phyloP scores from a whole-genome alignment of 805 yeast genomes.

The Torulaspora delbrueckii region DNA sequence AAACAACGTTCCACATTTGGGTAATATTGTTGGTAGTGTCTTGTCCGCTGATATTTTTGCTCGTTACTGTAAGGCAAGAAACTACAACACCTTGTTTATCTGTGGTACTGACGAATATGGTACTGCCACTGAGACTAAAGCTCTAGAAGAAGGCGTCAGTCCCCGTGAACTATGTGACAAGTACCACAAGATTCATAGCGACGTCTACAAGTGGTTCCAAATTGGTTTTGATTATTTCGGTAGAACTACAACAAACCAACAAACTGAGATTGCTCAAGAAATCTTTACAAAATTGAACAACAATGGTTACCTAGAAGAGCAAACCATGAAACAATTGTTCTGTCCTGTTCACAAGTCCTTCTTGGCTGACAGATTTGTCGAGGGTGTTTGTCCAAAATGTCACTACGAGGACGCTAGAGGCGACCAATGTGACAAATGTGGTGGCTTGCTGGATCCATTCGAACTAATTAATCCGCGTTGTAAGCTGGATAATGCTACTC shows the following conservation, averaged over 20 bases:
- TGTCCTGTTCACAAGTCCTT: slow-evolving; percentile 88
- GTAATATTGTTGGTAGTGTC: slow-evolving; percentile 94
- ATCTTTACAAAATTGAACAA: slow-evolving; percentile 71
- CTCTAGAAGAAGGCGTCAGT: slow-evolving; percentile 84
- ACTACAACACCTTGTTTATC: slow-evolving; percentile 76
- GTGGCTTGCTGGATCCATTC: slow-evolving; percentile 80
- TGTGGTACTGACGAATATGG: slow-evolving; percentile 99
- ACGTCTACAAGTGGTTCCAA: slow-evolving; percentile 95
- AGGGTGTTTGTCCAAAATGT: slow-evolving; percentile 96
- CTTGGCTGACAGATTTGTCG: slow-evolving; percentile 94
- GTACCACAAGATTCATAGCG: slow-evolving; percentile 78
- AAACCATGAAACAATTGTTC: slow-evolving; percentile 81
- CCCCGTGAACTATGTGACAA: slow-evolving; percentile 90
- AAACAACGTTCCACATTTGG: slow-evolving; percentile 96
- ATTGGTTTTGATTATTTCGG: slow-evolving; percentile 94
- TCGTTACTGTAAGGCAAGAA: slow-evolving; percentile 83
- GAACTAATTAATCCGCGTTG: slow-evolving; percentile 94
- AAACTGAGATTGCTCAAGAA: slow-evolving; percentile 93
- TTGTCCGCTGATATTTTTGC: slow-evolving; percentile 91
- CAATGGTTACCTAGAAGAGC: slow-evolving; percentile 81
- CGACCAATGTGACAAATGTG: slow-evolving; percentile 98
- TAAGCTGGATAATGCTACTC: slow-evolving; percentile 81
- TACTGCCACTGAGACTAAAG: slow-evolving; percentile 98
- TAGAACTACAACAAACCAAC: slow-evolving; percentile 86
- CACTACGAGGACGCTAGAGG: slow-evolving; percentile 96